Base-by-base conservation (phyloP, 2,329 filamentous ascomycete species). In the Fulvia fulva region DNA sequence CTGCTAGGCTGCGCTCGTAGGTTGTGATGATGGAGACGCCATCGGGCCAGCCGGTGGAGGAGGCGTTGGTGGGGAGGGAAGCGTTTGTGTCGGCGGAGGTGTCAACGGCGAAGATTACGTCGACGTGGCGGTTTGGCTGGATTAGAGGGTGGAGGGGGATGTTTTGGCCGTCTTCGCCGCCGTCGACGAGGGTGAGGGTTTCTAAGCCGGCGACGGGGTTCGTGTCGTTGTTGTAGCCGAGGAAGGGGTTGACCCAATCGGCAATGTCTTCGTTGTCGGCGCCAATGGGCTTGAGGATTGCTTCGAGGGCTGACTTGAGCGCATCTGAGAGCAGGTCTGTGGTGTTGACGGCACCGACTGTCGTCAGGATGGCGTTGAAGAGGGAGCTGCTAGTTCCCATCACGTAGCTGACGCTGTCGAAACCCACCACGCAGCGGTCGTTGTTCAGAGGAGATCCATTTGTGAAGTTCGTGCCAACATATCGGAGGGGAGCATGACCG, bases 331-430 rank as follows among this genome's bases (percentile, higher is more conserved):
- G 58, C 0, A 77, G 70, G 1, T 81, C 70, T 25, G 76, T 73
- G 22, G 74, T 72, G 9, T 72, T 68, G 5, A 71, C 67, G 34
- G 71, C 73, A 63, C 90, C 82, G 56, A 93, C 77, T 11, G 84
- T 75, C 2, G 91, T 78, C 19, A 96, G 75, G 67, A 89, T 83
- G 67, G 86, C 79, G 76, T 96, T 96, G 81, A 96, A 96, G 1
- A 96, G 80, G 0, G 89, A 88, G 1, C 87, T 90, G 22, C 87
- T 91, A 0, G 91, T 96, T 52, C 91, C 91, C 84, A 96, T 91
- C 25, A 96, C 78, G 69, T 84, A 96, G 6, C 90, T 90, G 23
- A 83, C 83, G 66, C 91, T 91, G 74, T 96, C 92, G 63, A 91
- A 91, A 0, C 92, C 92, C 7, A 82, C 79, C 16, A 95, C 81